phyloP scores from a whole-genome alignment of 805 yeast genomes.

The Trichomonascus vanleenenianus region DNA sequence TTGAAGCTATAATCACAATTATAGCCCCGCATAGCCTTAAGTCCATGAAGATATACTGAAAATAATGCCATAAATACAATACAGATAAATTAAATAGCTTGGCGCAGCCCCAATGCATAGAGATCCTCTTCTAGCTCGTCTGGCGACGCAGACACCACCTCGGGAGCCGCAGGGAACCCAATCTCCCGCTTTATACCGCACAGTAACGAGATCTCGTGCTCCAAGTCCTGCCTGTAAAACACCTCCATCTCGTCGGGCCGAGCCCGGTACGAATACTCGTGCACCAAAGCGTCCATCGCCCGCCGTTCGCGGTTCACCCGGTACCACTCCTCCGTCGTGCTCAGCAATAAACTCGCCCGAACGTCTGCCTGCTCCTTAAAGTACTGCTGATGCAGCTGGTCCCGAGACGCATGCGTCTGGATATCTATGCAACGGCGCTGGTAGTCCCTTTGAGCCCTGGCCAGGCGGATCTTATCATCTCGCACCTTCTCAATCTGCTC shows the following conservation, averaged over 20 bases:
- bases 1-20: too few relatives aligned
- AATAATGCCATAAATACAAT: too few relatives aligned
- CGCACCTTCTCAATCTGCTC: conserved; percentile 65
- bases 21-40: too few relatives aligned
- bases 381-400: conserved; percentile 77
- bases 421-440: conserved; percentile 67
- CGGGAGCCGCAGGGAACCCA: conserved; percentile 81
- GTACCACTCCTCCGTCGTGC: conserved; percentile 85
- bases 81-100: background rate
- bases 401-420: conserved; percentile 74
- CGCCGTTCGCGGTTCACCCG: conserved; percentile 83
- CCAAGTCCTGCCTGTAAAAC: conserved; percentile 57
- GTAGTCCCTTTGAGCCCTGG: conserved; percentile 48
- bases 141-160: conserved; percentile 51
- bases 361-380: conserved; percentile 58
- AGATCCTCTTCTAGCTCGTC: conserved; percentile 75
- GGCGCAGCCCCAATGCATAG: conserved; percentile 45
- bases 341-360: conserved; percentile 54
- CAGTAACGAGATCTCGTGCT: conserved; percentile 62
- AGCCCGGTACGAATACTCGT: conserved; percentile 37
- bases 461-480: conserved; percentile 54
- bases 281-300: conserved; percentile 57
- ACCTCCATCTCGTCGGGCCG: conserved; percentile 42
- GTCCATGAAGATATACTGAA: too few relatives aligned
- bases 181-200: conserved; percentile 58